phyloP scores from a whole-genome alignment of 2,329 filamentous ascomycete genomes.

The Samsoniella hepiali region DNA sequence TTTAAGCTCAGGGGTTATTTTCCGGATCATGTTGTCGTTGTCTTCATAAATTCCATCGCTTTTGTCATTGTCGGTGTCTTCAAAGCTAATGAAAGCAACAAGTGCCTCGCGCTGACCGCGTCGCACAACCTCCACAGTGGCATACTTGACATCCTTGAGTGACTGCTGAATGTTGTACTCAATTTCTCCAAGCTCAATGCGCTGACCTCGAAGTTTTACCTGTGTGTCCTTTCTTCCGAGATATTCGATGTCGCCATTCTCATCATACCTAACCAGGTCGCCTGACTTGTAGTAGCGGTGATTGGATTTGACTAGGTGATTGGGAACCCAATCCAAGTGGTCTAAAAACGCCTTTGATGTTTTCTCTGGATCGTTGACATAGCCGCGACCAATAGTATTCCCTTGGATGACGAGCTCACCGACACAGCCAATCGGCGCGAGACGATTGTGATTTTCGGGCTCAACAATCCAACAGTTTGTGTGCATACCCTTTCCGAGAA shows the following conservation, averaged over 20 bases:
- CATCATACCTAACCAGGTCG: conserved; percentile 43
- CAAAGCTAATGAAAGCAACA: neutral
- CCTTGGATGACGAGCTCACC: conserved; percentile 22
- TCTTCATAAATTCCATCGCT: neutral
- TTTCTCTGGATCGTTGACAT: conserved; percentile 2
- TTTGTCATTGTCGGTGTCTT: neutral
- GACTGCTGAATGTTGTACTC: conserved; percentile 28
- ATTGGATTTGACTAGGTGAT: neutral
- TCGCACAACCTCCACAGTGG: conserved; percentile 2
- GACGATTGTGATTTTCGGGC: conserved; percentile 15
- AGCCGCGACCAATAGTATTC: conserved; percentile 1
- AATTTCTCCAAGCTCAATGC: conserved; percentile 33
- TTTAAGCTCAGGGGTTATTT: neutral
- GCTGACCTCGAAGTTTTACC: conserved; percentile 40
- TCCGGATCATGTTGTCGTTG: neutral
- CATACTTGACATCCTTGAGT: conserved; percentile 41
- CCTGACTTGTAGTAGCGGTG: conserved; percentile 44
- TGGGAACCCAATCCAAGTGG: conserved; percentile 1
- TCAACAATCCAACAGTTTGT: conserved; percentile 23
- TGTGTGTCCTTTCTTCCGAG: conserved; percentile 55
- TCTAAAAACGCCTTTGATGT: conserved; percentile 10
- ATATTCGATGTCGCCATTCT: conserved; percentile 40
- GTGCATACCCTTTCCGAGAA: conserved; percentile 1
- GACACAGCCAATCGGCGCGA: conserved; percentile 19
- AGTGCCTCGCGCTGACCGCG: neutral